Conservation (phyloP, 2,329 filamentous ascomycete species). For the Parafenestella ontariensis region DNA sequence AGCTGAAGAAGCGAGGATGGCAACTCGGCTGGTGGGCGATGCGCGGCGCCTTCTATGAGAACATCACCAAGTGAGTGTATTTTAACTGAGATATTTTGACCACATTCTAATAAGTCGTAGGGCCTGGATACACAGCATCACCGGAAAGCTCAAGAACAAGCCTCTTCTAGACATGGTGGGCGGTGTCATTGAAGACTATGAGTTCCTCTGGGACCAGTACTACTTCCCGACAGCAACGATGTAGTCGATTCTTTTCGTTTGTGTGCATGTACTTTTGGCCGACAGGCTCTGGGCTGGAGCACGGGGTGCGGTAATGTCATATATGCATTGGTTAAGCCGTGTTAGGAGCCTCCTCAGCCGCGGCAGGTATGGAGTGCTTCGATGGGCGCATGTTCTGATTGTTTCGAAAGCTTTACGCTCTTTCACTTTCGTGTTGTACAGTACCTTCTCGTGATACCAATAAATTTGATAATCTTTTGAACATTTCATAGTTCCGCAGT, state of each 20-base stretch:
- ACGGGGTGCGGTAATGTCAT: not conserved
- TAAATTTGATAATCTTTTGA: too few species aligned
- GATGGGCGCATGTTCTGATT: constrained; percentile 4
- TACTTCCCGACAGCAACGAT: constrained; percentile 78
- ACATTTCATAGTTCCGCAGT: too few species aligned
- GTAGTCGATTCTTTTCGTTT: constrained; percentile 38
- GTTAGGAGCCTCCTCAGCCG: not conserved
- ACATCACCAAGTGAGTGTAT: constrained; percentile 71
- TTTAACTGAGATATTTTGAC: not conserved
- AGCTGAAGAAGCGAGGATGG: constrained; percentile 88
- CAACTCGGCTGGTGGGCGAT: constrained; percentile 94
- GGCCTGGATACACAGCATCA: constrained; percentile 70
- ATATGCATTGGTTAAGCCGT: not conserved
- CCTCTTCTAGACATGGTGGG: constrained; percentile 81
- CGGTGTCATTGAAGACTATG: constrained; percentile 91
- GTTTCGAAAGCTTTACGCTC: not conserved
- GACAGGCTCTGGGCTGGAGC: not conserved
- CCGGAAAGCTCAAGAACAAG: constrained; percentile 73
- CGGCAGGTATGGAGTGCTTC: not conserved
- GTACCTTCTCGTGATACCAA: constrained; percentile 31
- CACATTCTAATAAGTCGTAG: constrained; percentile 46
- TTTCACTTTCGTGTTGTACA: constrained; percentile 6
- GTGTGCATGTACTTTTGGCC: not conserved
- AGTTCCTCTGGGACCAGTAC: constrained; percentile 98
- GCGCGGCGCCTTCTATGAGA: constrained; percentile 96